A percentile compares a stretch with the other conserved stretches of the same genome.
These are phyloP conservation scores for Erigeron canadensis DNA, from an alignment of 129 eudicot genomes.

Conservation along the genomic window DNA sequence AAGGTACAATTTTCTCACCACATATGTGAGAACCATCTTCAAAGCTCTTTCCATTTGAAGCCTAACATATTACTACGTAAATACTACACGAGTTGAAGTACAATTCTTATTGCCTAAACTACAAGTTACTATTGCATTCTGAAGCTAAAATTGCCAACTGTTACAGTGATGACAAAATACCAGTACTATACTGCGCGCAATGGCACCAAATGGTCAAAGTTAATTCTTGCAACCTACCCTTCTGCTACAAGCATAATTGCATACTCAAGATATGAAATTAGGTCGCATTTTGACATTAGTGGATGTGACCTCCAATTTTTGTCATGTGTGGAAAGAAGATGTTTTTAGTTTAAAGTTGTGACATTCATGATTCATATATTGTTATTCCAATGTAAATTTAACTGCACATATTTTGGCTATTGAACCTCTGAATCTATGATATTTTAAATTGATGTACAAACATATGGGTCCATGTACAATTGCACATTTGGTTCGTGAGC, in stretches of 20 bases:
- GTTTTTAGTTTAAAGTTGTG: not conserved
- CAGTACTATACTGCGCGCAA: constrained; percentile 13
- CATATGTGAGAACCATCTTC: constrained; percentile 7
- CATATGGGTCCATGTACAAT: not conserved
- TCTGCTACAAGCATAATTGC: constrained; percentile 24
- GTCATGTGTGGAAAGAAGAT: not conserved
- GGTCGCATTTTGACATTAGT: not conserved
- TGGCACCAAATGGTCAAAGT: not conserved
- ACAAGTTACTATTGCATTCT: not conserved
- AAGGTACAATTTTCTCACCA: not conserved
- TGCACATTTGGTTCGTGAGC: not conserved
- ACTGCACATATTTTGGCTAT: too few species aligned
- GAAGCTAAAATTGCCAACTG: not conserved
- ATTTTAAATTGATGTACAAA: not conserved
- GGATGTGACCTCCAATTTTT: not conserved
- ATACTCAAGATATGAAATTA: not conserved
- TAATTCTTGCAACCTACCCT: constrained; percentile 21
- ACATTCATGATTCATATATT: too few species aligned
- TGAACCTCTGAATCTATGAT: not conserved
- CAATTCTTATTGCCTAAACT: not conserved
- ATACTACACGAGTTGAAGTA: constrained; percentile 1
- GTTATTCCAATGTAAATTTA: not conserved
- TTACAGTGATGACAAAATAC: not conserved
- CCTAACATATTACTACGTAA: not conserved
- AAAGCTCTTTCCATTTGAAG: constrained; percentile 7